Base-by-base conservation (phyloP, 1,284 basidiomycete species). In the Albatrellus sp. region DNA sequence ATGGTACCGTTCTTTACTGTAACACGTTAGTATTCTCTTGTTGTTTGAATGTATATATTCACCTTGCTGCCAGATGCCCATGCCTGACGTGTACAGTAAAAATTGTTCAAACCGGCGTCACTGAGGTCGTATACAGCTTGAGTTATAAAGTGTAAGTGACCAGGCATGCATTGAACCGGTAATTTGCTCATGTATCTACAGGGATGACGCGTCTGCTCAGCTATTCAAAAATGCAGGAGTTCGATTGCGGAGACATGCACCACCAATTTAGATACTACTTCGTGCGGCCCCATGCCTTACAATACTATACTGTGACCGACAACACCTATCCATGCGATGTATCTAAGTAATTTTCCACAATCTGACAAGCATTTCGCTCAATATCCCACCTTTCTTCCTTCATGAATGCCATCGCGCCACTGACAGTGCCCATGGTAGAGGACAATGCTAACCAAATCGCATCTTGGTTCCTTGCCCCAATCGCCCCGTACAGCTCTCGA, bases 21-120 rank as follows among this genome's bases (percentile, higher is more conserved):
- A 84, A 85, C 55, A 84, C 82, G 77, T 84, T 49, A 49, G 74
- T 61, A 24, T 24, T 7, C 24, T n/a, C 45, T 13, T 44, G 40
- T 29, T 44, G 13, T 9, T 28, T 9, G 19, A 11, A 33, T 12
- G 8, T 37, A 46, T 34, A 42, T 41, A n/a, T 37, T 47, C 17
- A 31, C n/a, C 20, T n/a, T 19, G 20, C 40, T 12, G n/a, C 45
- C 47, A 96, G 92, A n/a, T 98, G 96, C 57, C 96, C 96, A 0
- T 99, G 96, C 60, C 68, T 98, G 8, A 81, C 81, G 51, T 98
- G 96, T 59, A 91, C 92, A 0, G 84, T 98, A 60, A 98, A 98
- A 62, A 98, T 98, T 52, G 90, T 93, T 19, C 94, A 99, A 60
- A 87, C 84, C 37, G 94, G 94, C 3, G 85, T 98, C 12, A 80